Evolutionary conservation across 495 filamentous ascomycete species (phyloP).

Genomic region (Penicillium macrosclerotiorum): DNA sequence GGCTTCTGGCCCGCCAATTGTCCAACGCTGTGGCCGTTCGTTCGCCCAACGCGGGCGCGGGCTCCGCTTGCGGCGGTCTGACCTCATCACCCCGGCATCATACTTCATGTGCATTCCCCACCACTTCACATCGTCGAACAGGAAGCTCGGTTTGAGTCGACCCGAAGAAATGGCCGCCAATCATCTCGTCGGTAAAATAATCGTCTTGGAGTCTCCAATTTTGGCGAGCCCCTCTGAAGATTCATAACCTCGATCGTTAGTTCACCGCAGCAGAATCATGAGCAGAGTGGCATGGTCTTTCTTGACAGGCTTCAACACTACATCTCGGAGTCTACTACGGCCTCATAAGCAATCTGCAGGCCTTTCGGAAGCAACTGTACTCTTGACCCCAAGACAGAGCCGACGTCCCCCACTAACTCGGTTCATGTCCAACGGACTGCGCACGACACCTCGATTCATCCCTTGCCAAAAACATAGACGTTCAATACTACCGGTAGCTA

Average conservation of each 20-base stretch:
- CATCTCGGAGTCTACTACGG: neutral
- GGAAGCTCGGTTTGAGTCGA: no score
- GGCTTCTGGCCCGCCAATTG: no score
- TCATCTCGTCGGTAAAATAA: neutral
- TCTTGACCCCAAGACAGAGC: neutral
- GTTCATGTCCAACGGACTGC: neutral
- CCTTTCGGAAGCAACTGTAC: no score
- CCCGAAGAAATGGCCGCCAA: constrained; percentile 1
- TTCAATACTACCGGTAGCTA: constrained; percentile 3
- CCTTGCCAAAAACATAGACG: neutral
- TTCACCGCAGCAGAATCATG: constrained; percentile 1
- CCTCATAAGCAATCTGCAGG: neutral
- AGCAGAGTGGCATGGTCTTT: neutral
- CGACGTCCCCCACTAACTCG: neutral
- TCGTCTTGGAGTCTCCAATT: neutral
- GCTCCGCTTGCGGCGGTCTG: constrained; percentile 6
- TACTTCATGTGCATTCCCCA: no score
- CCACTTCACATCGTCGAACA: constrained; percentile 12
- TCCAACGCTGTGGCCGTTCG: no score
- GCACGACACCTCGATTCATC: neutral
- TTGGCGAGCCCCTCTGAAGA: neutral
- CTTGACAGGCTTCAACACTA: neutral
- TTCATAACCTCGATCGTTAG: neutral
- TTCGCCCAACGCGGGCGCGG: no score
- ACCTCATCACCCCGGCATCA: constrained; percentile 13